Base-by-base conservation (phyloP, 768 basidiomycete species). In the Kwoniella shandongensis region DNA sequence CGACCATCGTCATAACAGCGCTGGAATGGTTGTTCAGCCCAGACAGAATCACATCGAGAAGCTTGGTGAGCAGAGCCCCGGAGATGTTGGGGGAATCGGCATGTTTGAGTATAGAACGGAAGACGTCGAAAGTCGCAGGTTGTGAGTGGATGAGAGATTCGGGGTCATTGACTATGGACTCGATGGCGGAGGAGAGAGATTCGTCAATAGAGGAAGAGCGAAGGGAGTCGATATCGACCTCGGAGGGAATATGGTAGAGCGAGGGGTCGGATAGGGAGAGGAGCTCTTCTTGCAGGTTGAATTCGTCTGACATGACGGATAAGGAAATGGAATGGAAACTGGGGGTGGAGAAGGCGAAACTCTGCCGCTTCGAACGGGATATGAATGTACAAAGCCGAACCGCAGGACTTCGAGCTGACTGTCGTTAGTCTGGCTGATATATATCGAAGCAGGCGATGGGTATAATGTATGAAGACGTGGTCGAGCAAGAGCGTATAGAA, bases 21-120 rank as follows among this genome's bases (percentile, higher is more conserved):
- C 54, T 53, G 29, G 59, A 41, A 40, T 72, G 70, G 18, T 55
- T 59, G 10, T 22, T 47, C 15, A 72, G 46, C 57, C 69, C 88
- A 0, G 91, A 93, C 0, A 84, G 79, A 54, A 96, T 81, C 2
- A 89, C 87, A 77, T 98, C 94, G 44, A 97, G 81, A 0, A 94
- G 79, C 74, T 96, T 94, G 79, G 79, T 86, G 83, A 94, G 87
- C 45, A 85, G 79, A 0, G 81, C 66, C 22, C 84, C 84, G 3
- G 44, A 47, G 17, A 54, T 48, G 44, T 53, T 51, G 8, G 67
- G 55, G 17, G 51, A 42, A 29, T 62, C 61, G 15, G 64, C 74
- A 27, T 62, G 78, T 78, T 93, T 96, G 67, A 98, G 80, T 11
- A 96, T 79, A 59, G 85, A 86, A 45, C 89, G 82, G 69, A 89